Conservation (phyloP, 352 stramenopile genomes). For the Globisporangium cystogenes region DNA sequence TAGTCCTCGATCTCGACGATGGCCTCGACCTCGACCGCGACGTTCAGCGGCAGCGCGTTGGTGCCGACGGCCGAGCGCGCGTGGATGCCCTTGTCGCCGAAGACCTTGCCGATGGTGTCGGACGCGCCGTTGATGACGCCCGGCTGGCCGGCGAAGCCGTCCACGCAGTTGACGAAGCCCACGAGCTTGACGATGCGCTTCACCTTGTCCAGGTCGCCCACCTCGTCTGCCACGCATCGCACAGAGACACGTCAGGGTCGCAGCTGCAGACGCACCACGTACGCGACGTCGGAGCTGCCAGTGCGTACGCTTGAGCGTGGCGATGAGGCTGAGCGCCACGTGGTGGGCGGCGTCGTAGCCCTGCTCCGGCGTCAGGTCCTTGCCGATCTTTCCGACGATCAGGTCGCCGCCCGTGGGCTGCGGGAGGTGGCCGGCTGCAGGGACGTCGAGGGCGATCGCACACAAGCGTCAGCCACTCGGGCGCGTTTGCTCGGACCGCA, state of each 20-base stretch:
- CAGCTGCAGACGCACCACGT: background rate
- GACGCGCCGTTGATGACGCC: slow-evolving; percentile 91
- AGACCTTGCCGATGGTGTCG: slow-evolving; percentile 80
- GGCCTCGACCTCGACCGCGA: slow-evolving; percentile 94
- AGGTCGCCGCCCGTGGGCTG: slow-evolving; percentile 39
- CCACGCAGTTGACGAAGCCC: slow-evolving; percentile 91
- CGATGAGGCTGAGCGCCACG: slow-evolving; percentile 80
- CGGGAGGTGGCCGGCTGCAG: slow-evolving; percentile 64
- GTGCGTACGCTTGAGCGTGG: slow-evolving; percentile 74
- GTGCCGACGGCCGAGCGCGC: slow-evolving; percentile 91
- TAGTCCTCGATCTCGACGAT: slow-evolving; percentile 86
- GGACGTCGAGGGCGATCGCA: no score
- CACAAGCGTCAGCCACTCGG: no score
- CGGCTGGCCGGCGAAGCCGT: slow-evolving; percentile 83
- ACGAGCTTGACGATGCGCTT: slow-evolving; percentile 91
- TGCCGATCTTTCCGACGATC: slow-evolving; percentile 77
- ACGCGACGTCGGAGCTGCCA: no score
- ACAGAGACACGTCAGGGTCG: background rate
- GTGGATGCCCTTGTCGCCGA: slow-evolving; percentile 68
- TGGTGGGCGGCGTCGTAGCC: slow-evolving; percentile 79
- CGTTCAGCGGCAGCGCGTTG: slow-evolving; percentile 90
- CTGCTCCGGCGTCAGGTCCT: slow-evolving; percentile 76
- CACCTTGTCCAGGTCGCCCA: slow-evolving; percentile 86
- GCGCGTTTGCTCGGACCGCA: slow-evolving; percentile 22
- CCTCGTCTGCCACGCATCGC: slow-evolving; percentile 23